Base-by-base conservation (phyloP, 2,329 filamentous ascomycete species). In the Diaporthe amygdali region DNA sequence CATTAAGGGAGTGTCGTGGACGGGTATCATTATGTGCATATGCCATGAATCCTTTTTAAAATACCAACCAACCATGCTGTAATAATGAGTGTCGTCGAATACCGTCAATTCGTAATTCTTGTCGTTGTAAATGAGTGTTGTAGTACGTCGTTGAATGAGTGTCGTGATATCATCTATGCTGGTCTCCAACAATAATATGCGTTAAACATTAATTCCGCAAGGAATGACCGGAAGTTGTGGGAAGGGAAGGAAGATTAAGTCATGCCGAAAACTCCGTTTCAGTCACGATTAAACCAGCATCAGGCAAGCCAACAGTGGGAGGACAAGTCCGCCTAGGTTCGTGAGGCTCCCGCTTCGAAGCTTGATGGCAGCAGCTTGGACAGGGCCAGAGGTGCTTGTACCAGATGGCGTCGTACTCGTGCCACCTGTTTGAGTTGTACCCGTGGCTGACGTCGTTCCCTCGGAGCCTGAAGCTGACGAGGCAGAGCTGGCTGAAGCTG, bases 1-100 rank as follows among this genome's bases (percentile, higher is more conserved):
- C 54, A 41, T 39, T 30, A 68, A 72, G 55, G 66, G 71, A 72
- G 54, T 64, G 68, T 70, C 30, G 32, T 70, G 44, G 63, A 70
- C 22, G 68, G 68, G 68, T 70, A 70, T 70, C 68, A 70, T 66
- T 55, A 47, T 47, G 32, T 44, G 15, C 22, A 66, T 39, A 70
- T 66, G 49, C 68, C 47, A 20, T 32, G 22, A 32, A 63, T 30
- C 12, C 51, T 47, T 66, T 51, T 52, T 32, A 41, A 37, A n/a
- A 32, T 55, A 32, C 37, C 37, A 27, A 64, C 59, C 59, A 47
- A 68, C 17, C 52, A 59, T 49, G 52, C 59, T 39, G 22, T 54
- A 22, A 6, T 66, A 49, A 64, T 49, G 59, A 64, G 44, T 37
- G 59, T 49, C 44, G 30, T 64, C 20, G n/a, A 49, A 37, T 64